Evolutionary conservation across 2,329 filamentous ascomycete species (phyloP), one percentile per base, ranked within the genome.

Genomic region (Colletotrichum sp.): DNA sequence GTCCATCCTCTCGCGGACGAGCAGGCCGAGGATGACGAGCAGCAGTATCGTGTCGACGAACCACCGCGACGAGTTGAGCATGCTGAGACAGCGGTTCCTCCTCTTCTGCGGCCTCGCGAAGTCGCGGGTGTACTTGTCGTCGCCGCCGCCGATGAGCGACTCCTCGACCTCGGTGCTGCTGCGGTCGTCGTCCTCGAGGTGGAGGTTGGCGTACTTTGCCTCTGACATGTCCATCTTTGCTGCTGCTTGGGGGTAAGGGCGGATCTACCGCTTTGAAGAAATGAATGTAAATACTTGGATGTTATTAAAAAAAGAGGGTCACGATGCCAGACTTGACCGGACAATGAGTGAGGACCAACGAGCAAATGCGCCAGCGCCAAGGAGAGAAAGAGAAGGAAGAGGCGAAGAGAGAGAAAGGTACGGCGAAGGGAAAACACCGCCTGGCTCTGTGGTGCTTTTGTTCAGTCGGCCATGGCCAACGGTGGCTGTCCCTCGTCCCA

Each of bases 91-190:
- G 6, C 78, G 57, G 52, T 79, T 67, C 15, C 69, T 76, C 57
- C 69, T 72, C 75, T 55, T 60, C 52, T 34, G 30, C 34, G 63
- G 26, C 21, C 49, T 52, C 32, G 71, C 34, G 66, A 67, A 70
- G 26, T 73, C 62, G 16, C 32, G n/a, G 66, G 30, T 26, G 55
- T 52, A 76, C 76, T 76, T 63, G 65, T 83, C 81, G 63, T 84
- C 81, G 68, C 82, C 82, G 44, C 36, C 62, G 60, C 80, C 80
- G 10, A 82, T 81, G 15, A 84, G 78, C 8, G 82, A 83, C n/a
- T 84, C 83, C 66, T 84, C 82, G 26, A 85, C 81, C 68, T 85
- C 84, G 28, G 81, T 83, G 76, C 78, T 82, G 62, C 81, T 83
- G 18, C 78, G 67, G 36, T 83, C 80, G 30, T 83, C 82, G 18